These are phyloP conservation scores for Trichosporon asahii DNA, from an alignment of 1,284 basidiomycete species.

Conservation along the genomic window DNA sequence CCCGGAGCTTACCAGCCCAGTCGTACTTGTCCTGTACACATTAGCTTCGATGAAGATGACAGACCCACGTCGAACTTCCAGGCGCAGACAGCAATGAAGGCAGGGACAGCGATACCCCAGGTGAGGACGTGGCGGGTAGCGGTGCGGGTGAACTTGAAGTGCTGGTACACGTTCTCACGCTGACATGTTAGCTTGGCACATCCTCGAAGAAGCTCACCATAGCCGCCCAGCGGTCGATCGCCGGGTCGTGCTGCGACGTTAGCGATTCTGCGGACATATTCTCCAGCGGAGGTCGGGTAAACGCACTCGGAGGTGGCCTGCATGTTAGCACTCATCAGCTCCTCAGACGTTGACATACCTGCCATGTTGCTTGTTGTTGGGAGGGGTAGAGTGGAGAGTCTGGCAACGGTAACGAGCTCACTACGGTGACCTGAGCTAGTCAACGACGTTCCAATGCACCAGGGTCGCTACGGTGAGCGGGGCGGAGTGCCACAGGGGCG, in stretches of 20 bases:
- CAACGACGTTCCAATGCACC: slow-evolving; percentile 8
- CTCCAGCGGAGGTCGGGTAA: neutral
- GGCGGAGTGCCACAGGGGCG: slow-evolving; percentile 1
- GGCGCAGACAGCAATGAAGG: slow-evolving; percentile 32
- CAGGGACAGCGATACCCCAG: slow-evolving; percentile 44
- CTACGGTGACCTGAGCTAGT: neutral
- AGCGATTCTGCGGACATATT: neutral
- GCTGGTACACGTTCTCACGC: slow-evolving; percentile 74
- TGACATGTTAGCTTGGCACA: slow-evolving; percentile 39
- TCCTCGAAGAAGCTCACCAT: slow-evolving; percentile 58
- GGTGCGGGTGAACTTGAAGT: slow-evolving; percentile 70
- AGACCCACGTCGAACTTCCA: slow-evolving; percentile 40
- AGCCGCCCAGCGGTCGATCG: slow-evolving; percentile 71
- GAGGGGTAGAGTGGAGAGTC: neutral
- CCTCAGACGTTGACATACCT: slow-evolving; percentile 13
- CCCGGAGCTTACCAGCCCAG: slow-evolving; percentile 46
- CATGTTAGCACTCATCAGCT: neutral
- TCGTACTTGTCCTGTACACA: slow-evolving; percentile 32
- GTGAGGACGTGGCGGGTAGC: slow-evolving; percentile 51
- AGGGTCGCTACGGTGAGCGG: neutral
- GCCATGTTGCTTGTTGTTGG: slow-evolving; percentile 32
- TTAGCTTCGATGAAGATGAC: neutral
- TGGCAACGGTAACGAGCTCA: slow-evolving; percentile 13
- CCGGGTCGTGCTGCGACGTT: slow-evolving; percentile 65
- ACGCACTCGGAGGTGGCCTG: slow-evolving; percentile 45